Conservation (phyloP, 257 asterid genomes). For the Solanum boliviense region DNA sequence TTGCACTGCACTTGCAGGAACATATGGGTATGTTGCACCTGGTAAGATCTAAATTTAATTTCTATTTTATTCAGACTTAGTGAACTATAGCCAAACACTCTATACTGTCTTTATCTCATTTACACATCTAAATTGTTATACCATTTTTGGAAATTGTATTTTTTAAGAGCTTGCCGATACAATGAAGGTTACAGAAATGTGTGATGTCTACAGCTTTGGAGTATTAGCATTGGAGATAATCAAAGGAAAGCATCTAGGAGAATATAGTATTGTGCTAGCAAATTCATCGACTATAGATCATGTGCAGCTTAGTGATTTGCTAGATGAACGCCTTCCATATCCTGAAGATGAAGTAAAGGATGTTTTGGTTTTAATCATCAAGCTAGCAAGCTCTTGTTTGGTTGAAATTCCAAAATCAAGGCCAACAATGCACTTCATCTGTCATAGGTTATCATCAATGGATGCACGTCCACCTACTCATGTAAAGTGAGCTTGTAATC, state of each 20-base stretch:
- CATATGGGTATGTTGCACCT: background rate
- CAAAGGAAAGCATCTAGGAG: background rate
- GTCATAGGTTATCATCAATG: background rate
- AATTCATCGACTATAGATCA: background rate
- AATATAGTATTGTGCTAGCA: background rate
- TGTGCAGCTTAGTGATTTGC: background rate
- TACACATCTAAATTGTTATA: too few species aligned
- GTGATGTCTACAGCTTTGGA: constrained; percentile 4
- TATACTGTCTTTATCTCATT: too few species aligned
- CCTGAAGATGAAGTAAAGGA: background rate
- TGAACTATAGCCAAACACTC: too few species aligned
- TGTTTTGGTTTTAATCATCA: background rate
- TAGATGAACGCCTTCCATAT: background rate
- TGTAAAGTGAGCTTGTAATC: background rate
- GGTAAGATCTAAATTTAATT: background rate
- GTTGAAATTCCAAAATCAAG: background rate
- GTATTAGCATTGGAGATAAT: background rate
- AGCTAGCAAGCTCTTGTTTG: background rate
- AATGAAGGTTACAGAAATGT: background rate
- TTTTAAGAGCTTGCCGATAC: background rate
- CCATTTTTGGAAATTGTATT: background rate
- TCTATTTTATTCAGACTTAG: background rate
- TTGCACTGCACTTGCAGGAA: background rate
- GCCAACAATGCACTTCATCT: background rate
- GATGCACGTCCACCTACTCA: background rate